Evolutionary conservation across 2,329 filamentous ascomycete genomes (phyloP).

Genomic region (Fusarium circinatum): DNA sequence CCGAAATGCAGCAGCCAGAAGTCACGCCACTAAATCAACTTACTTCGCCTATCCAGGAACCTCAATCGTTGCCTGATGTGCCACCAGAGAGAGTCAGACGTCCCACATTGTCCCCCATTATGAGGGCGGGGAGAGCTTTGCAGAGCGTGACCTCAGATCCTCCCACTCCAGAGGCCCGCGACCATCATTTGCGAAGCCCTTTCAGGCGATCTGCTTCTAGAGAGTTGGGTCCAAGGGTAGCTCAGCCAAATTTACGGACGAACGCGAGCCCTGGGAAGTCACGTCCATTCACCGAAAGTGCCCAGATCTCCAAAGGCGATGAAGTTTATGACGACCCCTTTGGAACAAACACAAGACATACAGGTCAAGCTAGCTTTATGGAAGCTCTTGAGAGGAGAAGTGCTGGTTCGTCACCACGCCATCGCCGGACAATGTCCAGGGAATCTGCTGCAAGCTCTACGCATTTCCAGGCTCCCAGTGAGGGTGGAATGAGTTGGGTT

Average conservation of each 20-base stretch:
- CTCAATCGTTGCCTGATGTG: conserved; percentile 47
- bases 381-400: conserved; percentile 45
- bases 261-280: conserved; percentile 48
- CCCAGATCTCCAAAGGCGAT: conserved; percentile 18
- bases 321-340: conserved; percentile 47
- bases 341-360: conserved; percentile 37
- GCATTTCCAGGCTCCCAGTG: conserved; percentile 46
- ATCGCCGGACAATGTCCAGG: conserved; percentile 28
- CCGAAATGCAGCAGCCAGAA: conserved; percentile 37
- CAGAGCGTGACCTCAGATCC: conserved; percentile 69
- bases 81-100: conserved; percentile 48
- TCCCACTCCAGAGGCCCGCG: conserved; percentile 64
- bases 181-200: conserved; percentile 64
- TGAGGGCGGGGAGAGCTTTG: conserved; percentile 65
- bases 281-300: conserved; percentile 18
- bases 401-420: conserved; percentile 20
- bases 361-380: conserved; percentile 48
- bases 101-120: conserved; percentile 65
- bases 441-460: conserved; percentile 49
- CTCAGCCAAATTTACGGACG: conserved; percentile 36
- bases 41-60: conserved; percentile 51
- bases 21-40: conserved; percentile 52
- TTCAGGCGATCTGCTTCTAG: conserved; percentile 58
- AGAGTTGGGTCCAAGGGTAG: conserved; percentile 48
- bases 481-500: conserved; percentile 58